Evolutionary conservation across 768 basidiomycete species (phyloP).

Genomic region (Suillus sp.): DNA sequence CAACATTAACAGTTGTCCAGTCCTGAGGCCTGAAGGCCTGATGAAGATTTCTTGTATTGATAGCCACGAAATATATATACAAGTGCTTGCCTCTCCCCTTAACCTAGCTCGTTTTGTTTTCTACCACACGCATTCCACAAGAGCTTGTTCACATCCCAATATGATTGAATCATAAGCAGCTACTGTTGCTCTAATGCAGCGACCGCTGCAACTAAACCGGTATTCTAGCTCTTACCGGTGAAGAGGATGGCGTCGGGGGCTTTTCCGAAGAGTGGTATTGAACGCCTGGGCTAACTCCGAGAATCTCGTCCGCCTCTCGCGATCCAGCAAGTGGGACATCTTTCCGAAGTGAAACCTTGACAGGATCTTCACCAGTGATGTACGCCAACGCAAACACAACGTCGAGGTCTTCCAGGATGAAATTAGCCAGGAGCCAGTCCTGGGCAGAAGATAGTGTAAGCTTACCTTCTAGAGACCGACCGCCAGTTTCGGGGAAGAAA

Average conservation of each 20-base stretch:
- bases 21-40: too few species aligned
- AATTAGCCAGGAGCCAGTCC: not conserved
- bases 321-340: slow-evolving; percentile 36
- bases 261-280: not conserved
- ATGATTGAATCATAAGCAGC: not conserved
- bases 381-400: slow-evolving; percentile 38
- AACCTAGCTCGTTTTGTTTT: not conserved
- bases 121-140: not conserved
- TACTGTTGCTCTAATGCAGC: not conserved
- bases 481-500: slow-evolving; percentile 18
- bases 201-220: not conserved
- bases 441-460: not conserved
- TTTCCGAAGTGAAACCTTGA: slow-evolving; percentile 36
- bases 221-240: not conserved
- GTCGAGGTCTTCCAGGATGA: slow-evolving; percentile 30
- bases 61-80: not conserved
- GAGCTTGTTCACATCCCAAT: not conserved
- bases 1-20: too few species aligned
- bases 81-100: not conserved
- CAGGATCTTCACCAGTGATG: slow-evolving; percentile 36
- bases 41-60: too few species aligned
- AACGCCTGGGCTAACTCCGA: slow-evolving; percentile 25
- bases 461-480: slow-evolving; percentile 17
- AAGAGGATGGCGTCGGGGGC: not conserved
- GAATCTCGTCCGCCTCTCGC: slow-evolving; percentile 37